Conservation (phyloP, 371 early-diverging fungal species). For the Mucor racemosus region DNA sequence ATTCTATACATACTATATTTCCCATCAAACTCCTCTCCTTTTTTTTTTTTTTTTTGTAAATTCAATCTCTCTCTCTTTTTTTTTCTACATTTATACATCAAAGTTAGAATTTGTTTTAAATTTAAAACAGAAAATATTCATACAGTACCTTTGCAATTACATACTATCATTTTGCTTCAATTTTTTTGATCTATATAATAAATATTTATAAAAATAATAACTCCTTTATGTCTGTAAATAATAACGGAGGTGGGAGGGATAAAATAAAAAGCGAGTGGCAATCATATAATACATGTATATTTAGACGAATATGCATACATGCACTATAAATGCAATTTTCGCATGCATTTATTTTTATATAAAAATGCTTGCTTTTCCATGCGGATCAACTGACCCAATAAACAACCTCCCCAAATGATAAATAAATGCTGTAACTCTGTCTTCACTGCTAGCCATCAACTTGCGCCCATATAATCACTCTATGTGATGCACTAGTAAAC, state of each 20-base stretch:
- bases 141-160: not conserved
- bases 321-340: slow-evolving; percentile 1
- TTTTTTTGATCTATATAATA: not conserved
- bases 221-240: slow-evolving; percentile 3
- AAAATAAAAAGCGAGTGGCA: not conserved
- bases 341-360: slow-evolving; percentile 7
- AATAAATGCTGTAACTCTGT: not conserved
- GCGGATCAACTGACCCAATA: slow-evolving; percentile 5
- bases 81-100: too few species aligned
- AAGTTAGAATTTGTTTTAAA: not conserved
- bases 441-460: not conserved
- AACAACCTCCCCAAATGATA: slow-evolving; percentile 1
- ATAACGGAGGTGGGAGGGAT: not conserved
- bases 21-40: not conserved
- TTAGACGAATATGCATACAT: slow-evolving; percentile 1
- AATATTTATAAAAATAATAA: not conserved
- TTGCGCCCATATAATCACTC: slow-evolving; percentile 2
- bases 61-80: not conserved
- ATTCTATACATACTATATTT: not conserved
- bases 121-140: not conserved
- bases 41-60: too few species aligned
- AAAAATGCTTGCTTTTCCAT: not conserved
- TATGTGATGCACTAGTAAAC: slow-evolving; percentile 7
- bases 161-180: not conserved
- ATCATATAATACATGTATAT: not conserved